phyloP scores from a whole-genome alignment of 2,329 filamentous ascomycete species.

The Gnomoniopsis sp. region DNA sequence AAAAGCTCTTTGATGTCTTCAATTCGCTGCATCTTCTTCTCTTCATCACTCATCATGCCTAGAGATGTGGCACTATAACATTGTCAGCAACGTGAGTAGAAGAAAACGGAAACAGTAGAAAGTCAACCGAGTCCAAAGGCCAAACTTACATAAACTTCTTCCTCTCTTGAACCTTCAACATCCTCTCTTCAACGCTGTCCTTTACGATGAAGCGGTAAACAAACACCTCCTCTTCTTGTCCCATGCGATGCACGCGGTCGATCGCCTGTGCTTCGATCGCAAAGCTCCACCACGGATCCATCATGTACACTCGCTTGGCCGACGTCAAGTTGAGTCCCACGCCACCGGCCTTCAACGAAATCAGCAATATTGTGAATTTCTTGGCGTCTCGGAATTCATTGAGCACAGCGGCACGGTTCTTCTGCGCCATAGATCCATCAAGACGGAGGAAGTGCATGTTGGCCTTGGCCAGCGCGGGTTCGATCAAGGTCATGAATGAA shows the following conservation, averaged over 20 bases:
- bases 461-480: conserved; percentile 69
- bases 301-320: conserved; percentile 91
- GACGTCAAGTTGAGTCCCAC: conserved; percentile 91
- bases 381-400: conserved; percentile 62
- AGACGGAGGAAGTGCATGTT: conserved; percentile 81
- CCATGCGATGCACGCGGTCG: conserved; percentile 96
- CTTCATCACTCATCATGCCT: conserved; percentile 92
- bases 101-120: background rate
- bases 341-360: conserved; percentile 85
- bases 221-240: conserved; percentile 79
- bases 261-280: conserved; percentile 96
- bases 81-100: conserved; percentile 19
- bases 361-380: conserved; percentile 71
- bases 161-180: conserved; percentile 87
- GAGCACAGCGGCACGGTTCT: conserved; percentile 75
- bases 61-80: conserved; percentile 76
- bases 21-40: conserved; percentile 84
- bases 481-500: conserved; percentile 88
- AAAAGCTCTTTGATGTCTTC: conserved; percentile 93
- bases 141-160: conserved; percentile 88
- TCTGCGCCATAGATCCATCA: conserved; percentile 87
- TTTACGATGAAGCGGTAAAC: conserved; percentile 87
- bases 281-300: conserved; percentile 99
- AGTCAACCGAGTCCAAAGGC: background rate
- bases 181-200: conserved; percentile 90